Conservation (phyloP, 176 grass and related monocot genomes). For the Hordeum marinum region DNA sequence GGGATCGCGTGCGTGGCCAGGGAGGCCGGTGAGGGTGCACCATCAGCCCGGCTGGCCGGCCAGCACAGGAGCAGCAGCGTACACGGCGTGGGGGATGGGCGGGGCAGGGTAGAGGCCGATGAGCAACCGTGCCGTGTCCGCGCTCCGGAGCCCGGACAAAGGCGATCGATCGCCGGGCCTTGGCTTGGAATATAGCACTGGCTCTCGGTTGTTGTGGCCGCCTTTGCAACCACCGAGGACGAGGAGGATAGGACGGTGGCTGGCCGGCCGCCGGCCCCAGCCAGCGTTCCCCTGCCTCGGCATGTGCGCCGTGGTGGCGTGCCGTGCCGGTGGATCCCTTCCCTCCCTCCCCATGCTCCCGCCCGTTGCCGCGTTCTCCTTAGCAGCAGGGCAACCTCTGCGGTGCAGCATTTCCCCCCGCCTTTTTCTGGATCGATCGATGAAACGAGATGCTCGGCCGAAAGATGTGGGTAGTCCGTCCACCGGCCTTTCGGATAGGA, state of each 20-base stretch:
- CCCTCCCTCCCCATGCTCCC: background rate
- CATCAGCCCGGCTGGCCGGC: background rate
- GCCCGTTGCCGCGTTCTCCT: background rate
- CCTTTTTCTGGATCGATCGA: background rate
- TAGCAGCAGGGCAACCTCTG: background rate
- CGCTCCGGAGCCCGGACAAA: background rate
- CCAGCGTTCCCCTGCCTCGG: background rate
- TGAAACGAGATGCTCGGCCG: background rate
- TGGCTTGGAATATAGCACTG: background rate
- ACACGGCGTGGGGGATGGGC: background rate
- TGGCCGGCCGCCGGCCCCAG: background rate
- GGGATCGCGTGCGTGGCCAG: conserved; percentile 1
- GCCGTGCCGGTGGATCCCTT: background rate
- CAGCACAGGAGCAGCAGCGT: background rate
- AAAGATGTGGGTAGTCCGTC: background rate
- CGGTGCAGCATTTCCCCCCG: background rate
- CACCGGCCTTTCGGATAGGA: background rate
- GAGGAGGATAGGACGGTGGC: background rate
- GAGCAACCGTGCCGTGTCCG: background rate
- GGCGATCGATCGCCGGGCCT: background rate
- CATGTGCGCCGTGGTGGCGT: conserved; percentile 9
- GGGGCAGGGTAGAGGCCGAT: no score
- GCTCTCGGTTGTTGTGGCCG: background rate
- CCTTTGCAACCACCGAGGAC: conserved; percentile 12
- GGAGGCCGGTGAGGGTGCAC: background rate